phyloP scores from a whole-genome alignment of 2,329 filamentous ascomycete species.

The Cryphonectria nitschkei region DNA sequence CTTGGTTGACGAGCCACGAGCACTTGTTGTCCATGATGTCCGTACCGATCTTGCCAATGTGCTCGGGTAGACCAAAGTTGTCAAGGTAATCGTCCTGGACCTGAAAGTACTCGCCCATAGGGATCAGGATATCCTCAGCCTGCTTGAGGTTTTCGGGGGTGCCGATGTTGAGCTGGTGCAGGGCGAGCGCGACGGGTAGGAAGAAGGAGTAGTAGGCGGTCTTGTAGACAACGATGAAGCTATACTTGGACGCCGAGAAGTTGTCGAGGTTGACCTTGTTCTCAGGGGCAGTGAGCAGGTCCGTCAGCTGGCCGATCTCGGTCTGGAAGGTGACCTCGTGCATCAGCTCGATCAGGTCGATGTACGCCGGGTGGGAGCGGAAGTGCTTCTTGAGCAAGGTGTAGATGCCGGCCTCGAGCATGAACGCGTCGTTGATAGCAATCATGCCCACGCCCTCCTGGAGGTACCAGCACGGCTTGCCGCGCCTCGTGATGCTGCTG shows the following conservation, averaged over 20 bases:
- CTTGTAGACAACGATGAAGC: constrained; percentile 99
- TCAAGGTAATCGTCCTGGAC: constrained; percentile 99
- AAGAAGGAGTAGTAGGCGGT: constrained; percentile 99
- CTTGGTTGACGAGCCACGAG: constrained; percentile 97
- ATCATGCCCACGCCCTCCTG: constrained; percentile 89
- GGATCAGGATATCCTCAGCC: constrained; percentile 89
- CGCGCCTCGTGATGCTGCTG: constrained; percentile 88
- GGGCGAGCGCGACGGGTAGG: constrained; percentile 88
- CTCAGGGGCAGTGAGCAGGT: constrained; percentile 94
- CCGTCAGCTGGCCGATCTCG: constrained; percentile 91
- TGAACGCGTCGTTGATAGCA: constrained; percentile 97
- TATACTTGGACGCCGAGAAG: constrained; percentile 94
- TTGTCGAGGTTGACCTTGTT: constrained; percentile 91
- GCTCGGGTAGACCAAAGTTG: constrained; percentile 89
- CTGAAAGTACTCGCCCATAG: constrained; percentile 99
- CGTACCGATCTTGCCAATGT: constrained; percentile 98
- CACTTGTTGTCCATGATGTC: constrained; percentile 99
- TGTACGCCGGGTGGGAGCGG: constrained; percentile 81
- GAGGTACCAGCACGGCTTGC: constrained; percentile 95
- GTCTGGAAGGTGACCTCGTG: constrained; percentile 94
- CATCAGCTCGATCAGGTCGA: constrained; percentile 94
- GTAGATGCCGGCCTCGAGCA: constrained; percentile 92
- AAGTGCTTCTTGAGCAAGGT: constrained; percentile 92
- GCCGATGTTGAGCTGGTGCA: constrained; percentile 83
- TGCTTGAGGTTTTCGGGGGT: constrained; percentile 88